A percentile compares a stretch with the other conserved stretches of the same genome.
Conservation (phyloP, 352 stramenopile species). For the Globisporangium abappressorium region DNA sequence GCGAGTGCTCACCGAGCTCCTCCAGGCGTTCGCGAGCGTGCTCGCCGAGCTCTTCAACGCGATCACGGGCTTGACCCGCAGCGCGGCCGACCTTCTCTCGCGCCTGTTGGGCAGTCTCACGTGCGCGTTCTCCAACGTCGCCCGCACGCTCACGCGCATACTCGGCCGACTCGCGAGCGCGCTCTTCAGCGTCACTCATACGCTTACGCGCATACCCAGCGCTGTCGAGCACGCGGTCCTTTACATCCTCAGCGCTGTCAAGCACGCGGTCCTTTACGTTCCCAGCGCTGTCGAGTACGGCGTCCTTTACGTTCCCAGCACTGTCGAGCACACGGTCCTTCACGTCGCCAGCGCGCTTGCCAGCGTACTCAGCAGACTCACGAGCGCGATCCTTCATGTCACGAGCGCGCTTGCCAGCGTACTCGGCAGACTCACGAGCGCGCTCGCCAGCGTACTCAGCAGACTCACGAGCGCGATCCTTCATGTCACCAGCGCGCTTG, state of each 20-base stretch:
- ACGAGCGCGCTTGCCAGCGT: background rate
- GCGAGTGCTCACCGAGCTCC: slow-evolving; percentile 27
- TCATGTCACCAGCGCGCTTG: too few species aligned
- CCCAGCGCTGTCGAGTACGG: too few species aligned
- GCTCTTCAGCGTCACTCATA: background rate
- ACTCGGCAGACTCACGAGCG: slow-evolving; percentile 14
- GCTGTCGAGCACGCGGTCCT: background rate
- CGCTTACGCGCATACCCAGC: background rate
- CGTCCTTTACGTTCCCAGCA: too few species aligned
- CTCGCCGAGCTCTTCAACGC: slow-evolving; percentile 27
- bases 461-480: slow-evolving; percentile 11
- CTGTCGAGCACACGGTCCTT: too few species aligned
- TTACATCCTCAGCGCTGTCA: slow-evolving; percentile 15
- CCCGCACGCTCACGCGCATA: slow-evolving; percentile 27
- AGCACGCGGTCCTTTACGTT: slow-evolving; percentile 24
- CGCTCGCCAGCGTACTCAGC: slow-evolving; percentile 21
- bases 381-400: too few species aligned
- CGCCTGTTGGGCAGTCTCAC: slow-evolving; percentile 36
- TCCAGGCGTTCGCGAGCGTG: slow-evolving; percentile 34
- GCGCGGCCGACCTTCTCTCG: slow-evolving; percentile 22
- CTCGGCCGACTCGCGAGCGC: slow-evolving; percentile 15
- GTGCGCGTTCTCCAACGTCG: slow-evolving; percentile 17
- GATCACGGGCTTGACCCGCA: slow-evolving; percentile 5
- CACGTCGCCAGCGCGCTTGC: background rate
- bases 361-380: background rate